Evolutionary conservation across 768 basidiomycete genomes (phyloP).

Genomic region (Boletus tylopilopsis): DNA sequence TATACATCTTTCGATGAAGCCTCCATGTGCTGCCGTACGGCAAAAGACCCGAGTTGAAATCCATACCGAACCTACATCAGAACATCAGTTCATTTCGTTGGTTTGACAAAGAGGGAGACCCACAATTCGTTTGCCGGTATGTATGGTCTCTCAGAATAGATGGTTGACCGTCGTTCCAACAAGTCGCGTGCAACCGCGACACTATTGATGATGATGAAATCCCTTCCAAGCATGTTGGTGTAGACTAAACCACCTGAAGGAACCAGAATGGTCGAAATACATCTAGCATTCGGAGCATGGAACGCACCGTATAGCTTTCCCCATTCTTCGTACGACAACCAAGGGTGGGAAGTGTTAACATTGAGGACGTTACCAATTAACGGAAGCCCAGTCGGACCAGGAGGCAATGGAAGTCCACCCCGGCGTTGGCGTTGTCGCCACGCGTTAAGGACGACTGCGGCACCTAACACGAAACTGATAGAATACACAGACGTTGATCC

Average conservation of each 20-base stretch:
- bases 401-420: conserved; percentile 36
- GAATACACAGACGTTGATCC: conserved; percentile 3
- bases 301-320: conserved; percentile 30
- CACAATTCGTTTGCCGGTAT: conserved; percentile 20
- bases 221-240: conserved; percentile 22
- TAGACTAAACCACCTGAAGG: conserved; percentile 25
- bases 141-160: conserved; percentile 28
- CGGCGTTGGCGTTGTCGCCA: conserved; percentile 17
- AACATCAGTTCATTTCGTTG: neutral
- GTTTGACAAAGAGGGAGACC: neutral
- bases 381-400: conserved; percentile 49
- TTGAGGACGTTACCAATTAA: conserved; percentile 24
- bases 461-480: conserved; percentile 2
- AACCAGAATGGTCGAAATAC: neutral
- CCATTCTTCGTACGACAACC: conserved; percentile 34
- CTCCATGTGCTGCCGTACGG: conserved; percentile 30
- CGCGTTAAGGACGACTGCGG: neutral
- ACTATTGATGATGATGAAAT: conserved; percentile 28
- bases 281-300: neutral
- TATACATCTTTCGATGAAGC: conserved; percentile 28
- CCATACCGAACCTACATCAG: conserved; percentile 25
- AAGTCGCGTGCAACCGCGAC: conserved; percentile 20
- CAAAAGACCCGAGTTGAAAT: conserved; percentile 28
- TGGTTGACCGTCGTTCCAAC: conserved; percentile 24
- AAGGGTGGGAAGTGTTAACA: conserved; percentile 22